Evolutionary conservation across 2,329 filamentous ascomycete species (phyloP), one percentile per base, ranked within the genome.

Genomic region (Trichophyton benhamiae): DNA sequence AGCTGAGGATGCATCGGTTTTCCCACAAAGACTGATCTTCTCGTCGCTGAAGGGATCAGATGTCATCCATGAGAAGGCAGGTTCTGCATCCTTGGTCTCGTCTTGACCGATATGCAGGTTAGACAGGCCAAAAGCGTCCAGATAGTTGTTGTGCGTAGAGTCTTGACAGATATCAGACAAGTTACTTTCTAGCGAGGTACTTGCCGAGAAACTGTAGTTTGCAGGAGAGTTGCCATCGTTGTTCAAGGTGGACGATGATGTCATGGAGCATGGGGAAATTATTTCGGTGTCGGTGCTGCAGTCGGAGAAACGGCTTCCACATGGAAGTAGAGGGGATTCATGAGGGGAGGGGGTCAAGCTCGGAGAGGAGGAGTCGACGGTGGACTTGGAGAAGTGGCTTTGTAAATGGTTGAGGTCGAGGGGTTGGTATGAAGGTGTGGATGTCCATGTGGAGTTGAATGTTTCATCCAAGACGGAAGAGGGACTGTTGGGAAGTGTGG

Each of bases 401-500:
- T 66, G 69, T 7, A 72, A 64, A 27, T 69, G 64, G 48, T 75
- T 69, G 20, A 67, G 65, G 42, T 74, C 71, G 27, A 74, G 65
- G 7, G 46, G 13, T 22, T n/a, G 58, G 58, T 22, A 25, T 7
- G 42, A 69, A 13, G 75, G 66, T 6, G 41, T 22, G 15, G 75
- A 66, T 7, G 41, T 13, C 22, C 22, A 59, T 20, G 41, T 58
- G 36, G 55, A 27, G 17, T 70, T 73, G 36, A 22, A 42, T n/a
- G 11, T 15, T 61, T 75, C 73, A 22, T 76, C 73, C 69, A 76
- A 72, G 41, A 76, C 75, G 0, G 76, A 78, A 0, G 76, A 78
- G 30, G 76, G 76, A 3, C 75, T 75, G 63, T 78, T 78, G 7
- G 76, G 76, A 20, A 78, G 68, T 6, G 76, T 77, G 4, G 76